phyloP scores from a whole-genome alignment of 2,329 filamentous ascomycete species.

The Diaporthe citriasiana region DNA sequence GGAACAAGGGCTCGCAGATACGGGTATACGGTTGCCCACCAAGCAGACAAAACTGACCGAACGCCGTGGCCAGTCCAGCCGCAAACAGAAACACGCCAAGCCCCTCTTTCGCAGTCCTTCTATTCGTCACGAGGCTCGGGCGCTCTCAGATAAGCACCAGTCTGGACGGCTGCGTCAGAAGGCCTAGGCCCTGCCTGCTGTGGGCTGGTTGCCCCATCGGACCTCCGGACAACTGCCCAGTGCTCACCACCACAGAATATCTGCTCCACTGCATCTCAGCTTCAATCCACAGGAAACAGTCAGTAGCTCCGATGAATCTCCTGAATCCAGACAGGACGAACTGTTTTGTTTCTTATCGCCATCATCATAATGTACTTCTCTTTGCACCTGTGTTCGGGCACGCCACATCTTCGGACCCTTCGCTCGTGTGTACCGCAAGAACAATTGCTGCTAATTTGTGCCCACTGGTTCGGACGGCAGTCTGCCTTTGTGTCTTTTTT shows the following conservation, averaged over 20 bases:
- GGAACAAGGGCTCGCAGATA: not conserved
- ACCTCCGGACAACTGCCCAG: constrained; percentile 26
- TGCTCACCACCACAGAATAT: not conserved
- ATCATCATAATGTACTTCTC: not conserved
- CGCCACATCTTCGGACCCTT: not conserved
- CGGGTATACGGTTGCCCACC: not conserved
- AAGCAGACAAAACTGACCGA: not conserved
- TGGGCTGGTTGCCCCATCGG: constrained; percentile 22
- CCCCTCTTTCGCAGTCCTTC: not conserved
- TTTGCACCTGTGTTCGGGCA: not conserved
- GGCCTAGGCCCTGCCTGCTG: not conserved
- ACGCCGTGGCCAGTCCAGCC: not conserved
- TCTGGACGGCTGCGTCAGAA: constrained; percentile 8
- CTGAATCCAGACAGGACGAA: not conserved
- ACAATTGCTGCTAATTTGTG: too few relatives aligned
- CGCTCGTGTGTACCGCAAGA: too few relatives aligned
- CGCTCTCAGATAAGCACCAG: constrained; percentile 12
- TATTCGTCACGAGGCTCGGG: not conserved
- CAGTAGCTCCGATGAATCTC: not conserved
- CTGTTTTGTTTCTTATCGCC: not conserved
- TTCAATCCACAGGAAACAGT: too few relatives aligned
- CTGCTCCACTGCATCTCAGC: not conserved
- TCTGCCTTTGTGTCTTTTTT: not conserved
- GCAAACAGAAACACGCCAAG: constrained; percentile 3
- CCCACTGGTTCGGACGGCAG: not conserved